phyloP scores from a whole-genome alignment of 768 basidiomycete genomes.

The Boletus huronensis region DNA sequence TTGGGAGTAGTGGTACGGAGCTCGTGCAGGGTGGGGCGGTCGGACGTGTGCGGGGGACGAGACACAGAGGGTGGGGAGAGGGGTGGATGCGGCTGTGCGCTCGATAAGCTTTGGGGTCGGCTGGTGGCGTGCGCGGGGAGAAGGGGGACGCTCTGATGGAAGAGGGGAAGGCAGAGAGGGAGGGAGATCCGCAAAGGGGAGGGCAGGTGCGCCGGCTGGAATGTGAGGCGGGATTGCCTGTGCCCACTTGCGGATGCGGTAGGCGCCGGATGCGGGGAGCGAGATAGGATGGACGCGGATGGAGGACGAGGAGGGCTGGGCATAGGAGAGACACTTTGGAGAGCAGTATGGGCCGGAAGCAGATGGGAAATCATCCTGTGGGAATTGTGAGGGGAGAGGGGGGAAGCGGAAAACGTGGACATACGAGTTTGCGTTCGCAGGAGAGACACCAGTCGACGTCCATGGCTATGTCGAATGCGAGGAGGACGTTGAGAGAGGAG shows the following conservation, averaged over 20 bases:
- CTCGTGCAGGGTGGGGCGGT: slow-evolving; percentile 27
- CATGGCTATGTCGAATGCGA: slow-evolving; percentile 33
- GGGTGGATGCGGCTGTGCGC: slow-evolving; percentile 29
- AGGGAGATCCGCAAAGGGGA: slow-evolving; percentile 25
- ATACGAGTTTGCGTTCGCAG: slow-evolving; percentile 57
- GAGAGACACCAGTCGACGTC: slow-evolving; percentile 71
- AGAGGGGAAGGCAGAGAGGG: neutral
- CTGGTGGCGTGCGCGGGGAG: slow-evolving; percentile 22
- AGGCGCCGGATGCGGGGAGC: neutral
- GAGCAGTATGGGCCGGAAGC: slow-evolving; percentile 53
- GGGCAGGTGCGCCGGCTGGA: slow-evolving; percentile 29
- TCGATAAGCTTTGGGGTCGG: slow-evolving; percentile 36
- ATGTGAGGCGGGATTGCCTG: slow-evolving; percentile 30
- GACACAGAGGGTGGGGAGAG: slow-evolving; percentile 49
- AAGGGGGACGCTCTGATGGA: slow-evolving; percentile 13
- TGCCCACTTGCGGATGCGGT: slow-evolving; percentile 30
- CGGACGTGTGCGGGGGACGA: slow-evolving; percentile 38
- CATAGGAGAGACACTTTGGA: slow-evolving; percentile 36
- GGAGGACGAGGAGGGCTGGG: slow-evolving; percentile 37
- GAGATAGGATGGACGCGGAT: neutral
- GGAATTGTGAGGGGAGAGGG: neutral
- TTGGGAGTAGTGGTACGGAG: slow-evolving; percentile 33
- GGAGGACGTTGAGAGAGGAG: neutral
- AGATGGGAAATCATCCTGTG: slow-evolving; percentile 28
- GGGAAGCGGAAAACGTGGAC: slow-evolving; percentile 24